Conservation (phyloP, 805 yeast genomes). For the Candida maltosa region DNA sequence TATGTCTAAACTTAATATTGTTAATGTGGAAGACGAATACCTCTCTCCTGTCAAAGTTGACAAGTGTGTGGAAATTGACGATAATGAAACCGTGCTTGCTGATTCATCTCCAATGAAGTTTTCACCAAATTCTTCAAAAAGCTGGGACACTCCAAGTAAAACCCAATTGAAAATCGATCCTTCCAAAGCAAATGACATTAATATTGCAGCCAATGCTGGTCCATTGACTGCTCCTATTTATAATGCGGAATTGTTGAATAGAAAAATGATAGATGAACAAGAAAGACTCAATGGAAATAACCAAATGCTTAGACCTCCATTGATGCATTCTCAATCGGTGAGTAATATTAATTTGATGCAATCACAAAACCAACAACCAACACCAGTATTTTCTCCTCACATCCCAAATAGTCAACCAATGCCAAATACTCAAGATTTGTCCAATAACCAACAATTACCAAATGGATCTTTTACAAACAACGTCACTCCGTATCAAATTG, state of each 20-base stretch:
- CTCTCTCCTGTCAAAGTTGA: no score
- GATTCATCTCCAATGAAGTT: slow-evolving; percentile 35
- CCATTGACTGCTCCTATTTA: slow-evolving; percentile 36
- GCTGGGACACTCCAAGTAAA: slow-evolving; percentile 10
- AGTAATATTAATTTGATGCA: slow-evolving; percentile 1
- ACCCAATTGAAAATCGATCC: slow-evolving; percentile 8
- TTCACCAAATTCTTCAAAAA: slow-evolving; percentile 13
- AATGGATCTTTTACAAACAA: no score
- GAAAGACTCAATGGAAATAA: slow-evolving; percentile 10
- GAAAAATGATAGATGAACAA: slow-evolving; percentile 14
- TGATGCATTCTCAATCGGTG: slow-evolving; percentile 7
- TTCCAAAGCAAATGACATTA: slow-evolving; percentile 7
- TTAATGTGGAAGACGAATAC: no score
- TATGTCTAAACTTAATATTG: slow-evolving; percentile 3
- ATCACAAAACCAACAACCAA: no score
- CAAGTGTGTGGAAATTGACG: slow-evolving; percentile 30
- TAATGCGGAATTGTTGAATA: slow-evolving; percentile 23
- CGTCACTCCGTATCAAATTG: slow-evolving; percentile 1
- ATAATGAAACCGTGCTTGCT: slow-evolving; percentile 39
- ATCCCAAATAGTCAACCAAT: no score
- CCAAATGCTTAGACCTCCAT: slow-evolving; percentile 10
- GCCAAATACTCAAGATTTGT: no score
- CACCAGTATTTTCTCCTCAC: neutral
- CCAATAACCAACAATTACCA: no score
- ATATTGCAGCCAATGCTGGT: slow-evolving; percentile 12